phyloP scores from a whole-genome alignment of 495 filamentous ascomycete species.

The Arthonia radiata region DNA sequence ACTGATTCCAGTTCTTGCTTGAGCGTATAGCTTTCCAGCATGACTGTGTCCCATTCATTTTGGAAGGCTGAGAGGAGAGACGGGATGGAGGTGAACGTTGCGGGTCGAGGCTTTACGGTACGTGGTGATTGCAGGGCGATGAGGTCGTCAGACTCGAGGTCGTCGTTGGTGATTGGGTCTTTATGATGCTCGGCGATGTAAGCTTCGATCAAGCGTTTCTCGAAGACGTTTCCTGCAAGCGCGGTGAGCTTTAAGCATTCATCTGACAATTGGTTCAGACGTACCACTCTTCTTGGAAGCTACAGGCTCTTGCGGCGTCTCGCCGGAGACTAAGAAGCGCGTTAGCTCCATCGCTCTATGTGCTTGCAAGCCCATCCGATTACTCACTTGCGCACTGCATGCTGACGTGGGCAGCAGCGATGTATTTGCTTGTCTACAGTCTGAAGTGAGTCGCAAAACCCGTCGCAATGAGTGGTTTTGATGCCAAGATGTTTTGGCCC shows the following conservation, averaged over 20 bases:
- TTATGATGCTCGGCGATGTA: constrained; percentile 87
- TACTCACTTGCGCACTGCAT: constrained; percentile 11
- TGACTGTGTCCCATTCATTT: constrained; percentile 91
- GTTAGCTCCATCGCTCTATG: constrained; percentile 5
- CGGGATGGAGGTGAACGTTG: constrained; percentile 87
- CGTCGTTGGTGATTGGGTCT: constrained; percentile 79
- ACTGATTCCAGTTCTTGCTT: constrained; percentile 72
- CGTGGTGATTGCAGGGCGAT: constrained; percentile 63
- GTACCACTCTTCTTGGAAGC: constrained; percentile 81
- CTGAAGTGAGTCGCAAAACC: too few relatives aligned
- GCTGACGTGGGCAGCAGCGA: too few relatives aligned
- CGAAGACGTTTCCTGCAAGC: constrained; percentile 54
- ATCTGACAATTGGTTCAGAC: constrained; percentile 9
- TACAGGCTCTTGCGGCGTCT: constrained; percentile 85
- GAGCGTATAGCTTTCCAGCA: constrained; percentile 70
- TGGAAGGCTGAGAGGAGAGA: constrained; percentile 93
- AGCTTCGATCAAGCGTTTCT: constrained; percentile 82
- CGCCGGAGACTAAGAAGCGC: constrained; percentile 55
- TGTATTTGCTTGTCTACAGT: too few relatives aligned
- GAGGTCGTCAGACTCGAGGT: constrained; percentile 63
- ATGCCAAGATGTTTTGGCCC: too few relatives aligned
- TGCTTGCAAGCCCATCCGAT: background rate
- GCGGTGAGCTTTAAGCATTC: background rate
- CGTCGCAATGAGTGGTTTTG: too few relatives aligned
- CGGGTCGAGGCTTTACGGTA: constrained; percentile 67